These are phyloP conservation scores for Plasmodium vinckei DNA, from an alignment of 169 alveolate genomes.

Conservation along the genomic window DNA sequence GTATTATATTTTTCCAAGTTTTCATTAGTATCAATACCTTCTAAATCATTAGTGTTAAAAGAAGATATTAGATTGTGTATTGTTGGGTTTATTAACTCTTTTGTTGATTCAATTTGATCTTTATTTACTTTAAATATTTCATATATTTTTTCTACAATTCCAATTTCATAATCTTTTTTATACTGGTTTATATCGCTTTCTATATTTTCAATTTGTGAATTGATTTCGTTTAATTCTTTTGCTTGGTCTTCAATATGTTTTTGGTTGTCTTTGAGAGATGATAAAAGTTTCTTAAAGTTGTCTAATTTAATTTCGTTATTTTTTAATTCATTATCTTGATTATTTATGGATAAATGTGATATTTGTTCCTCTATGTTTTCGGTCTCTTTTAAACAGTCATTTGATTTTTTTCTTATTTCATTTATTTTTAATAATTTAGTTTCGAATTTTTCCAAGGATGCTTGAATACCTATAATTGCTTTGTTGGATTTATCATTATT, in stretches of 20 bases:
- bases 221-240: neutral
- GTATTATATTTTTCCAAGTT: neutral
- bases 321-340: neutral
- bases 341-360: neutral
- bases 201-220: slow-evolving; percentile 8
- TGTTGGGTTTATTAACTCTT: neutral
- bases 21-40: neutral
- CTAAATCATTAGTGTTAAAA: slow-evolving; percentile 7
- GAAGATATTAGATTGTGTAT: neutral
- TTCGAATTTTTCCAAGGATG: neutral
- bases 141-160: slow-evolving; percentile 7
- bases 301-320: neutral
- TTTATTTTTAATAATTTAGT: neutral
- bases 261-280: neutral
- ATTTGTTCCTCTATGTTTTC: neutral
- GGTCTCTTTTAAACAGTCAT: neutral
- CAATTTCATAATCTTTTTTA: slow-evolving; percentile 13
- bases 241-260: neutral
- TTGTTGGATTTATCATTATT: neutral
- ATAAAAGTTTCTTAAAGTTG: neutral
- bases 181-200: slow-evolving; percentile 2
- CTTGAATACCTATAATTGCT: neutral
- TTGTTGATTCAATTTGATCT: neutral
- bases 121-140: slow-evolving; percentile 7
- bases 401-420: neutral